Evolutionary conservation across 345 rosid genomes (phyloP).

Genomic region (Dimocarpus longan): DNA sequence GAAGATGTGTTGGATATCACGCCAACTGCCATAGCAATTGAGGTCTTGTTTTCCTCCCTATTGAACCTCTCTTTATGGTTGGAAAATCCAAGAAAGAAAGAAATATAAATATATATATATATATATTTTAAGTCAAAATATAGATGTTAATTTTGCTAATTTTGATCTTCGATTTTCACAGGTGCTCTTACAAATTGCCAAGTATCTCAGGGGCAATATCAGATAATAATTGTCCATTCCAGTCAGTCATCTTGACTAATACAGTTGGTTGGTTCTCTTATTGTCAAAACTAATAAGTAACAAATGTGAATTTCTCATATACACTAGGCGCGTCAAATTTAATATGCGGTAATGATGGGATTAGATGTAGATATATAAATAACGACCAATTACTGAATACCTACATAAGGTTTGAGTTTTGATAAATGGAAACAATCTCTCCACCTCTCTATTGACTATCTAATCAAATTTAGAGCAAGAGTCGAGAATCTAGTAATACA

Average conservation of each 20-base stretch:
- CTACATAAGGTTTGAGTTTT: too few relatives aligned
- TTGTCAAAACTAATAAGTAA: not conserved
- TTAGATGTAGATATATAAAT: not conserved
- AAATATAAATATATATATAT: not conserved
- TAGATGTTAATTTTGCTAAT: not conserved
- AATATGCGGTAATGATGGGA: not conserved
- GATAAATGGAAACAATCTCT: too few relatives aligned
- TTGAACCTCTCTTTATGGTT: not conserved
- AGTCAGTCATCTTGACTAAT: slow-evolving; percentile 12
- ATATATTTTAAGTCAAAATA: not conserved
- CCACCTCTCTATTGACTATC: too few relatives aligned
- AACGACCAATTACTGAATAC: not conserved
- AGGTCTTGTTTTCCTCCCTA: slow-evolving; percentile 28
- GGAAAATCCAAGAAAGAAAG: too few relatives aligned
- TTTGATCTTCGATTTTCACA: slow-evolving; percentile 22
- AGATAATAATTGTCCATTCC: not conserved
- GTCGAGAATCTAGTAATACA: too few relatives aligned
- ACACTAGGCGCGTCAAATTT: not conserved
- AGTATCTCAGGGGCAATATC: slow-evolving; percentile 18
- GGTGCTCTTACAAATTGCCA: slow-evolving; percentile 43
- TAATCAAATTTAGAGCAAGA: too few relatives aligned
- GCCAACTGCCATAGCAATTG: slow-evolving; percentile 45
- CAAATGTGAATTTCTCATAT: not conserved
- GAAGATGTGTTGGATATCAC: slow-evolving; percentile 39
- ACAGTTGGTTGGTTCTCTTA: not conserved